A percentile compares a stretch with the other conserved stretches of the same genome.
Conservation (phyloP, 768 basidiomycete species). For the Tricholoma furcatifolium region DNA sequence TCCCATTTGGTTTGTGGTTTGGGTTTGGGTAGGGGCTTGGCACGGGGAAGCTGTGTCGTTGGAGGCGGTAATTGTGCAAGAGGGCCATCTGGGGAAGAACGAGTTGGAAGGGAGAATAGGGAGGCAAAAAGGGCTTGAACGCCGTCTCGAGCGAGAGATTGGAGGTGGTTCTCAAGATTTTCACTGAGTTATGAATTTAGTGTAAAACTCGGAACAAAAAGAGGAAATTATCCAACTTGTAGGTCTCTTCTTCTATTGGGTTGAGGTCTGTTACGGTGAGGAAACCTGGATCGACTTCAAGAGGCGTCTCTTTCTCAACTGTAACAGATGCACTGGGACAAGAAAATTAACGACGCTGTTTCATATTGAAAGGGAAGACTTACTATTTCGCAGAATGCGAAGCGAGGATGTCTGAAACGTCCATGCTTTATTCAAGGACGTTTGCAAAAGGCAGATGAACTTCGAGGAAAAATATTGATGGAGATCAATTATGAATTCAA, state of each 20-base stretch:
- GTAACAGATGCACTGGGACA: slow-evolving; percentile 56
- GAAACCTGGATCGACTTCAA: slow-evolving; percentile 80
- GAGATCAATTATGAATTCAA: background rate
- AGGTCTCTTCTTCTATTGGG: slow-evolving; percentile 80
- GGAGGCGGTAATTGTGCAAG: slow-evolving; percentile 80
- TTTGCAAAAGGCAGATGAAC: slow-evolving; percentile 1
- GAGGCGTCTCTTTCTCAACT: slow-evolving; percentile 78
- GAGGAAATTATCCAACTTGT: slow-evolving; percentile 53
- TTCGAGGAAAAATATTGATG: slow-evolving; percentile 10
- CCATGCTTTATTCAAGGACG: slow-evolving; percentile 44
- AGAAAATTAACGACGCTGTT: background rate
- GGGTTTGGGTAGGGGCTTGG: slow-evolving; percentile 91
- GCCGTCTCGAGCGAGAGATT: slow-evolving; percentile 75
- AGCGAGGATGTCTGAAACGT: slow-evolving; percentile 78
- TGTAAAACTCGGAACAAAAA: background rate
- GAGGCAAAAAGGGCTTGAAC: slow-evolving; percentile 76
- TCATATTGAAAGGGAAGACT: slow-evolving; percentile 22
- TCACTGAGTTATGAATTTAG: slow-evolving; percentile 40
- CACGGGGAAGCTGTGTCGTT: slow-evolving; percentile 75
- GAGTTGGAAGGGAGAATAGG: slow-evolving; percentile 81
- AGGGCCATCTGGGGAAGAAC: slow-evolving; percentile 75
- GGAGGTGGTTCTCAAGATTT: slow-evolving; percentile 80
- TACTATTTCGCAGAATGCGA: slow-evolving; percentile 73
- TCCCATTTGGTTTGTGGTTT: slow-evolving; percentile 98
- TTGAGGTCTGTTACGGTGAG: slow-evolving; percentile 87